Evolutionary conservation across 352 stramenopile genomes (phyloP), one percentile per base, ranked within the genome.

Genomic region (Pythium angustatum): DNA sequence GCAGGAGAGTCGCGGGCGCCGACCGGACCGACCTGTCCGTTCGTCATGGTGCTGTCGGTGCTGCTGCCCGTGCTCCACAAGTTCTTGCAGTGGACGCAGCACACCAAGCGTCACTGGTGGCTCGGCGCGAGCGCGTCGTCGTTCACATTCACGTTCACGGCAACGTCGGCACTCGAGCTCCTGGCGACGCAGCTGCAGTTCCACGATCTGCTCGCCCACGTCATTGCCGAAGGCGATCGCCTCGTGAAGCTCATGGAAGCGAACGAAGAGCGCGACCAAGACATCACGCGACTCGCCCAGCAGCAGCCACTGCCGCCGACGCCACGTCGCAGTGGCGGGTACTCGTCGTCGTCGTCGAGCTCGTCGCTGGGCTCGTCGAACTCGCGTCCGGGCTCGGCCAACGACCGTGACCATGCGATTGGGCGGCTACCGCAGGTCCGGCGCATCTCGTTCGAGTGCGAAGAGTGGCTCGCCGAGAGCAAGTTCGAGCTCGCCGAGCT

Each of bases 31-130:
- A 68, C 62, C 14, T 81, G 69, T 47, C 79, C 81, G 38, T 88
- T 87, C 50, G 79, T 87, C 45, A 90, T 90, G 79, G 55, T 87
- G 43, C 58, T 91, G 2, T 89, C 82, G 0, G 78, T 87, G 40
- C 15, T 87, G 12, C 21, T 88, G 33, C 79, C 82, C 47, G 71
- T 68, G 38, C 68, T 91, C 48, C 75, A 79, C 27, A 87, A 88
- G 52, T 78, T 85, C 24, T 41, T 88, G n/a, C 54, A 69, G 6
- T 91, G 72, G 72, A 73, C 81, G 26, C 33, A 75, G 41, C 58
- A 64, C 17, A 85, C 70, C 1, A 75, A 78, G 27, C 41, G 50
- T 8, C 21, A 77, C 6, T 88, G 79, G 81, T 75, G 66, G 66
- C 22, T 66, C 17, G 17, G 11, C n/a, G 34, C 26, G 27, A 33